A percentile compares a stretch with the other conserved stretches of the same genome.
Evolutionary conservation across 23 red algal genomes (phyloP).

Genomic region (Gracilaria gracilis): DNA sequence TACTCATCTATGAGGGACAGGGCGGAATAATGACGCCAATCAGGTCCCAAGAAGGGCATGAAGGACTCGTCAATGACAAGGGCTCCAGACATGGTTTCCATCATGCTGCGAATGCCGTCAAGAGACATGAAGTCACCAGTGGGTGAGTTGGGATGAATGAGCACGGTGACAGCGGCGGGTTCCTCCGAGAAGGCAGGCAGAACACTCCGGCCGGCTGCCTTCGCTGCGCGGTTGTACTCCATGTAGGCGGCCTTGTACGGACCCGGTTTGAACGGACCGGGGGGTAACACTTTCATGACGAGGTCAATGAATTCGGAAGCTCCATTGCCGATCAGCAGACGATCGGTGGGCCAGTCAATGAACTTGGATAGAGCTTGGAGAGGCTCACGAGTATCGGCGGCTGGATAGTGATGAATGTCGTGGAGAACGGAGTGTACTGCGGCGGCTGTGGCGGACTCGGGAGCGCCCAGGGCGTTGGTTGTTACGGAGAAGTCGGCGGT

Average conservation of each 20-base stretch:
- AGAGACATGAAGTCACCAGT: conserved; percentile 92
- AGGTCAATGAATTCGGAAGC: conserved; percentile 98
- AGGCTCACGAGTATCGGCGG: conserved; percentile 82
- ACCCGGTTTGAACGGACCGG: conserved; percentile 80
- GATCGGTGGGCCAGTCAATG: conserved; percentile 59
- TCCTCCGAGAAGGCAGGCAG: conserved; percentile 37
- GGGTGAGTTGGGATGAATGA: conserved; percentile 95
- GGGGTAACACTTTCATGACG: conserved; percentile 81
- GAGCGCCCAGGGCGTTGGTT: conserved; percentile 95
- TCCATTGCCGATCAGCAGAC: conserved; percentile 96
- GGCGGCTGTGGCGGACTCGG: conserved; percentile 51
- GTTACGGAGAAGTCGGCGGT: conserved; percentile 96
- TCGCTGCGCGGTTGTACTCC: conserved; percentile 96
- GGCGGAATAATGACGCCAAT: conserved; percentile 82
- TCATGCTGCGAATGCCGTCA: conserved; percentile 60
- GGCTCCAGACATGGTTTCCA: conserved; percentile 24
- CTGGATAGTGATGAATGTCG: conserved; percentile 93
- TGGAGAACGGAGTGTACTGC: conserved; percentile 68
- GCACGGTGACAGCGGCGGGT: conserved; percentile 81
- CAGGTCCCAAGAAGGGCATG: conserved; percentile 87
- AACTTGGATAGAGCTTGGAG: conserved; percentile 63
- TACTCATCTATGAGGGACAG: conserved; percentile 84
- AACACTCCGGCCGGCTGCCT: conserved; percentile 80
- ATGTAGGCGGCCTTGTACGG: conserved; percentile 94
- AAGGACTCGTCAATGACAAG: conserved; percentile 96